phyloP scores from a whole-genome alignment of 202 grass and related monocot species.

The Tripidium arundinaceum region DNA sequence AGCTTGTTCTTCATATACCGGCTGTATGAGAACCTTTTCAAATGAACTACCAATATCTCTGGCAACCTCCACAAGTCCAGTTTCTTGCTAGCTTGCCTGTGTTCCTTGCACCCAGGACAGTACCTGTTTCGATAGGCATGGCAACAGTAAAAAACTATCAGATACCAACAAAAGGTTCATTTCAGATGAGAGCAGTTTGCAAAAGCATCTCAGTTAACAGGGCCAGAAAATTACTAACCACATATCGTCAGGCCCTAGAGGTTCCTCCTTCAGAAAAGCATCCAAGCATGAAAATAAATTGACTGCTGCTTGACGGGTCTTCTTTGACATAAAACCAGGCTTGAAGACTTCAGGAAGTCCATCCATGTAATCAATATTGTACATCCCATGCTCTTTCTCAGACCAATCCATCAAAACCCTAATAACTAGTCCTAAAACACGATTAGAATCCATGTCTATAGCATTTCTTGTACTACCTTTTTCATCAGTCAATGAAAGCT shows the following conservation, averaged over 20 bases:
- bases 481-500: slow-evolving; percentile 77
- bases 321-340: slow-evolving; percentile 81
- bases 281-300: slow-evolving; percentile 95
- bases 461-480: slow-evolving; percentile 46
- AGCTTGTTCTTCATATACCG: slow-evolving; percentile 97
- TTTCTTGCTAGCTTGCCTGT: slow-evolving; percentile 96
- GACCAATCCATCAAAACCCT: slow-evolving; percentile 86
- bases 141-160: slow-evolving; percentile 5
- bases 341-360: slow-evolving; percentile 90
- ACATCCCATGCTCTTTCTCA: slow-evolving; percentile 65
- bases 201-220: neutral
- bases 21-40: slow-evolving; percentile 97
- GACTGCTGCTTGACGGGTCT: slow-evolving; percentile 83
- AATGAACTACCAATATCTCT: slow-evolving; percentile 92
- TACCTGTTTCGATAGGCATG: slow-evolving; percentile 55
- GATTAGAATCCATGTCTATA: slow-evolving; percentile 47
- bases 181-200: neutral
- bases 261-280: slow-evolving; percentile 93
- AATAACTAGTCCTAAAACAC: slow-evolving; percentile 15
- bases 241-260: slow-evolving; percentile 97
- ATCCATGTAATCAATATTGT: slow-evolving; percentile 66
- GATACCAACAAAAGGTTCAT: neutral
- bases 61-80: slow-evolving; percentile 97
- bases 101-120: slow-evolving; percentile 93
- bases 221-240: slow-evolving; percentile 56